Base-by-base conservation (phyloP, 2,329 filamentous ascomycete genomes). In the Colletotrichum brevisporum region DNA sequence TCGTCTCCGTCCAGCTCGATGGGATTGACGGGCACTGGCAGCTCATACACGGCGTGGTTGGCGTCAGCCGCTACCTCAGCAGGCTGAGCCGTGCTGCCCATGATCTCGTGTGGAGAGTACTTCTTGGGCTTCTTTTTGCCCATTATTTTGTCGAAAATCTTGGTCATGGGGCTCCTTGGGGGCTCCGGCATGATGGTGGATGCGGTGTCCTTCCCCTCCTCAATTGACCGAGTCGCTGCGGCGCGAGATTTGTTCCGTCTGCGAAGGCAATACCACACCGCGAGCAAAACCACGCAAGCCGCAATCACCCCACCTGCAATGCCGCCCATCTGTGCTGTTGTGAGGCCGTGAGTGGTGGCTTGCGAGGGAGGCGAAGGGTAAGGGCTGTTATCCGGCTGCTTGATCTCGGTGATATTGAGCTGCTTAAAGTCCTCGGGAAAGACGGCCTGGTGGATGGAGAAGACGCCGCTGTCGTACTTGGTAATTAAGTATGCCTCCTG, bases 401-500 rank as follows among this genome's bases (percentile, higher is more conserved):
- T 75, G 47, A 88, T 85, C 13, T 76, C 75, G 21, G 80, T 75
- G 31, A 87, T 75, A 43, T 80, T 82, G 31, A 79, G 82, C 70
- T 82, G 81, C 13, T 75, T 70, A 2, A 83, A 80, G 13, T 83
- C 75, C 54, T 80, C 72, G n/a, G 88, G 84, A 74, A 89, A 86
- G 58, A 74, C 74, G 10, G 88, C 88, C 73, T 89, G 86, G 63
- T 89, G 84, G 26, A 91, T 73, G 1, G 86, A 86, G 75, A 89
- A 90, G 13, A 77, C 76, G 16, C 78, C 81, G 43, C 82, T 82
- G 69, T 90, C 88, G 73, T 89, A 90, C 71, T 84, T 85, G 27
- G 84, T 88, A 39, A 88, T 83, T 6, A 90, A 77, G 69, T 90
- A 90, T 2, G 91, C 86, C 77, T 94, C 91, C 75, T 94, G 92